phyloP scores from a whole-genome alignment of 352 stramenopile species.

The Phytophthora capsici region DNA sequence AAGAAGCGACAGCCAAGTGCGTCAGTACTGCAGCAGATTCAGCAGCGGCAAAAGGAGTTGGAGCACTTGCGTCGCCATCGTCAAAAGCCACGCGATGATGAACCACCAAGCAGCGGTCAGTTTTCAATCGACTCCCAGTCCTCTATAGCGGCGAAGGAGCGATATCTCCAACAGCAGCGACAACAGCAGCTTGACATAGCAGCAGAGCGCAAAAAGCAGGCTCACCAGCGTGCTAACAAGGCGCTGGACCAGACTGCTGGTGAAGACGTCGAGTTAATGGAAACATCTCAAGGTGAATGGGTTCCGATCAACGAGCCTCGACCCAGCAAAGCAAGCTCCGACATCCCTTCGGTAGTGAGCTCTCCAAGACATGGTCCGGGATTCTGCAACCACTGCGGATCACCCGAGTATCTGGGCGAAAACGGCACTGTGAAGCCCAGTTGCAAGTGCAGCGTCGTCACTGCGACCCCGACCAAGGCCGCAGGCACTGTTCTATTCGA shows the following conservation, averaged over 20 bases:
- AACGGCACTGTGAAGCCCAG: slow-evolving; percentile 49
- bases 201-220: slow-evolving; percentile 23
- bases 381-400: slow-evolving; percentile 51
- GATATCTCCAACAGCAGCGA: slow-evolving; percentile 44
- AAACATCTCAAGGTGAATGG: slow-evolving; percentile 69
- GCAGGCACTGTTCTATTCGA: slow-evolving; percentile 44
- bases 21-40: slow-evolving; percentile 39
- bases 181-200: slow-evolving; percentile 42
- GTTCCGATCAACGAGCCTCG: slow-evolving; percentile 45
- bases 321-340: slow-evolving; percentile 11
- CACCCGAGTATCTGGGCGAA: slow-evolving; percentile 49
- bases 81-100: slow-evolving; percentile 32
- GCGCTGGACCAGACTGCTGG: slow-evolving; percentile 40
- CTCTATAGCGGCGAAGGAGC: slow-evolving; percentile 38
- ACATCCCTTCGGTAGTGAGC: slow-evolving; percentile 28
- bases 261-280: slow-evolving; percentile 66
- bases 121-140: slow-evolving; percentile 25
- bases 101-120: slow-evolving; percentile 34
- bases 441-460: slow-evolving; percentile 45
- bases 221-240: slow-evolving; percentile 22
- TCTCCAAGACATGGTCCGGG: slow-evolving; percentile 28
- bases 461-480: slow-evolving; percentile 16
- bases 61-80: slow-evolving; percentile 30
- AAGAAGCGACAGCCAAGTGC: slow-evolving; percentile 16
- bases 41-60: slow-evolving; percentile 40